Evolutionary conservation across 306 rosid species (phyloP).

Genomic region (Pachyrhizus erosus): DNA sequence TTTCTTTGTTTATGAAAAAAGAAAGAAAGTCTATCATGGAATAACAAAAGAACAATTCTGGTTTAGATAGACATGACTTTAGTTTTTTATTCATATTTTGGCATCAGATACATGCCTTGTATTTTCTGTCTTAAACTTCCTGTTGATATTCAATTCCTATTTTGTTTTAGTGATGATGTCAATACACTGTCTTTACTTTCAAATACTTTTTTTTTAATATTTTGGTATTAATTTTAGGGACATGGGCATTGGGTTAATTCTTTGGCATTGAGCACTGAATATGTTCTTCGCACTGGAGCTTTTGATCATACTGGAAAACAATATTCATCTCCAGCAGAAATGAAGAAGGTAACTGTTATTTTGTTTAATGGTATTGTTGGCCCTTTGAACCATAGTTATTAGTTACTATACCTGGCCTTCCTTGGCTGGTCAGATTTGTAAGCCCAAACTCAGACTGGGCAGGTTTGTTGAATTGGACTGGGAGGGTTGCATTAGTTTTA

Average conservation of each 20-base stretch:
- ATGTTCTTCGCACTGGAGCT: slow-evolving; percentile 95
- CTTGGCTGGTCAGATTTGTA: background rate
- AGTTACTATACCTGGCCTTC: background rate
- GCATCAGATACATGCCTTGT: too few relatives aligned
- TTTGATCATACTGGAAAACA: slow-evolving; percentile 93
- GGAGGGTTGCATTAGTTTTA: too few relatives aligned
- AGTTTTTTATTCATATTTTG: too few relatives aligned
- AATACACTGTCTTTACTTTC: slow-evolving; percentile 24
- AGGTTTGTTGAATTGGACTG: too few relatives aligned
- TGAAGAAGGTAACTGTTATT: slow-evolving; percentile 68
- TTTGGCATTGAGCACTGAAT: slow-evolving; percentile 94
- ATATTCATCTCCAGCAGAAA: slow-evolving; percentile 79
- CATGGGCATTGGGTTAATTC: slow-evolving; percentile 98
- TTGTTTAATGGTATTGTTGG: slow-evolving; percentile 13
- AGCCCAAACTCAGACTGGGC: too few relatives aligned
- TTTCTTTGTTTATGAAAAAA: background rate
- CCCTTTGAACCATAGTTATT: slow-evolving; percentile 17
- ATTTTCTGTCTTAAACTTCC: too few relatives aligned
- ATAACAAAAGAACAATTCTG: slow-evolving; percentile 19
- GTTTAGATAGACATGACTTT: background rate
- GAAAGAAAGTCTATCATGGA: background rate
- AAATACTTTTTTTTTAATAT: slow-evolving; percentile 7
- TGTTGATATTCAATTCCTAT: slow-evolving; percentile 5
- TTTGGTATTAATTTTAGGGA: slow-evolving; percentile 67
- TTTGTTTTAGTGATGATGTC: slow-evolving; percentile 3